A percentile compares a stretch with the other conserved stretches of the same genome.
Conservation (phyloP, 2,329 filamentous ascomycete genomes). For the Sarocladium kiliense region DNA sequence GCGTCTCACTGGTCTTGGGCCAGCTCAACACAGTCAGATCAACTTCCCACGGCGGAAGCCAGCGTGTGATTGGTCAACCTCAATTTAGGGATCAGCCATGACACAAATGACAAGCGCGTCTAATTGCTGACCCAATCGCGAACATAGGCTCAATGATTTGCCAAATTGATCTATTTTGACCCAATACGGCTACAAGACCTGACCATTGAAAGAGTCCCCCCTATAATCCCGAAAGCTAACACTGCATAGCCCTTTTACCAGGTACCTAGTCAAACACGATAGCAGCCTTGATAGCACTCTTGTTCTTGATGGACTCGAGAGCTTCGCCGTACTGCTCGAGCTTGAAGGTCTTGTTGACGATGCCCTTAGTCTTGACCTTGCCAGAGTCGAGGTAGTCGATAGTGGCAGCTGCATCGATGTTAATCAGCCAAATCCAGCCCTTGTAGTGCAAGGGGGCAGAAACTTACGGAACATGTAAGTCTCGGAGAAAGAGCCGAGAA, state of each 20-base stretch:
- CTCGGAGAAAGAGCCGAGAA: constrained; percentile 68
- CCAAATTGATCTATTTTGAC: neutral
- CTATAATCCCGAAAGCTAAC: neutral
- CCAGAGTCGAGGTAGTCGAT: constrained; percentile 51
- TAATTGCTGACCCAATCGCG: neutral
- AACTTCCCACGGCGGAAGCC: too few relatives aligned
- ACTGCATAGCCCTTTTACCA: neutral
- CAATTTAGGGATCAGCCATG: too few relatives aligned
- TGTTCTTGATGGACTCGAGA: constrained; percentile 65
- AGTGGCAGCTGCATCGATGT: constrained; percentile 30
- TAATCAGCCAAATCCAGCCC: constrained; percentile 4
- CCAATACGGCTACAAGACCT: neutral
- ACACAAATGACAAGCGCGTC: too few relatives aligned
- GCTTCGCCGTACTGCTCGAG: constrained; percentile 69
- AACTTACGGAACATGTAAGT: constrained; percentile 63
- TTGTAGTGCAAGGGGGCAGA: neutral
- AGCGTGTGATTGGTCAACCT: too few relatives aligned
- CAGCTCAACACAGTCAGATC: too few relatives aligned
- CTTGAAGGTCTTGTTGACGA: constrained; percentile 69
- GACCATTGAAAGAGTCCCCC: neutral
- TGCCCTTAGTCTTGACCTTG: constrained; percentile 59
- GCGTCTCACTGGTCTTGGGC: too few relatives aligned
- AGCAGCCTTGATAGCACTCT: constrained; percentile 68
- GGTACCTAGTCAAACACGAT: constrained; percentile 58
- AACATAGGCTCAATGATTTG: neutral